These are phyloP conservation scores for Agapanthus africanus DNA, from an alignment of 106 monocot species.

Conservation along the genomic window DNA sequence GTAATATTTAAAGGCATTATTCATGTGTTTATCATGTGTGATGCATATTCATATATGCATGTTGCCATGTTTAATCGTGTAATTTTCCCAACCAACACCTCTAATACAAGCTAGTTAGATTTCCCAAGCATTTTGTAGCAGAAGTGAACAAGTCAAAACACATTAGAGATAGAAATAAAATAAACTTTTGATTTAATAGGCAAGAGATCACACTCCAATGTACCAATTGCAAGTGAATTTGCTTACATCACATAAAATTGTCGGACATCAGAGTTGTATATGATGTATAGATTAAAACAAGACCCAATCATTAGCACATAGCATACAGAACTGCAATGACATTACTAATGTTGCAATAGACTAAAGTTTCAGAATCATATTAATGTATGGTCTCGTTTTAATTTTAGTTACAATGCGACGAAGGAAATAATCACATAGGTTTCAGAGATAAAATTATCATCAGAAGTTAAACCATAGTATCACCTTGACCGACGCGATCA, in stretches of 20 bases:
- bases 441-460: not conserved
- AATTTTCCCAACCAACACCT: not conserved
- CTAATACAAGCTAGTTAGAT: not conserved
- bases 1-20: too few relatives aligned
- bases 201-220: not conserved
- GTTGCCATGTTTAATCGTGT: not conserved
- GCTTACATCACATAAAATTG: not conserved
- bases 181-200: not conserved
- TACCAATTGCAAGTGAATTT: not conserved
- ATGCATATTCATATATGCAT: too few relatives aligned
- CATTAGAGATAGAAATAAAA: not conserved
- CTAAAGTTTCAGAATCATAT: conserved; percentile 3
- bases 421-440: not conserved
- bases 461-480: conserved; percentile 5
- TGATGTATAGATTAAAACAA: not conserved
- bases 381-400: not conserved
- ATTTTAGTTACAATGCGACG: not conserved
- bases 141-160: too few relatives aligned
- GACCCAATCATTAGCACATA: not conserved
- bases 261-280: not conserved
- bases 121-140: not conserved
- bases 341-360: not conserved
- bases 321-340: not conserved
- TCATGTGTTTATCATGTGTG: too few relatives aligned
- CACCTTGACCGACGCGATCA: conserved; percentile 51